Evolutionary conservation across 2,329 filamentous ascomycete genomes (phyloP), one percentile per base, ranked within the genome.

Genomic region (Alternaria triticina): DNA sequence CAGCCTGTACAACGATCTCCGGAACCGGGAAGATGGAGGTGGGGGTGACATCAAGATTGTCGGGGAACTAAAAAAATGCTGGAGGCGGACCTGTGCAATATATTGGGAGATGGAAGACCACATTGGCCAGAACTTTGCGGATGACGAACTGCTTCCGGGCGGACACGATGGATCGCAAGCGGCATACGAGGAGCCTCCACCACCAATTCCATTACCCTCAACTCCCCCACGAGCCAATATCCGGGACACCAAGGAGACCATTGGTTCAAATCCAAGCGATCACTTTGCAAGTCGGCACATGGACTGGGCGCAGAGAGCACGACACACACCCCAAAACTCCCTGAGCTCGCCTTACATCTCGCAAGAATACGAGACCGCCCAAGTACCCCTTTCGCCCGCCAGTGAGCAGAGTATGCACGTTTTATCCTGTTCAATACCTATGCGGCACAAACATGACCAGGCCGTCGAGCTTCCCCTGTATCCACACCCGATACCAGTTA

Each of bases 21-120:
- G 82, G 57, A 79, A 80, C 51, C 82, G 86, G 56, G 76, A 81
- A 56, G 83, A 85, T 66, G 82, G 84, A 46, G 86, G 87, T 33
- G 84, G 83, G 57, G 89, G 88, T 51, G 89, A 91, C 72, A 79
- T 97, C 62, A 97, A 97, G 79, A 97, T 98, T 68, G 85, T 99
- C 36, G 89, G 91, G 28, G 96, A 99, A 80, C 83, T 99, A 66
- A 99, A 99, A 80, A 96, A 97, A 77, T 98, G 96, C 77, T 99
- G 96, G 96, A 90, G 94, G 77, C 88, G 94, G 55, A 92, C 96
- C 20, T 98, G 94, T 77, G 90, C 91, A 0, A 83, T 94, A 59
- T 97, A 94, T 77, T 99, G 96, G 95, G 92, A 97, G 66, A 87
- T 87, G 0, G 84, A 88, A 0, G 88, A 92, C 50, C 90, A 90